These are phyloP conservation scores for Colletotrichum sp. DNA, from an alignment of 2,329 filamentous ascomycete species.

Conservation along the genomic window DNA sequence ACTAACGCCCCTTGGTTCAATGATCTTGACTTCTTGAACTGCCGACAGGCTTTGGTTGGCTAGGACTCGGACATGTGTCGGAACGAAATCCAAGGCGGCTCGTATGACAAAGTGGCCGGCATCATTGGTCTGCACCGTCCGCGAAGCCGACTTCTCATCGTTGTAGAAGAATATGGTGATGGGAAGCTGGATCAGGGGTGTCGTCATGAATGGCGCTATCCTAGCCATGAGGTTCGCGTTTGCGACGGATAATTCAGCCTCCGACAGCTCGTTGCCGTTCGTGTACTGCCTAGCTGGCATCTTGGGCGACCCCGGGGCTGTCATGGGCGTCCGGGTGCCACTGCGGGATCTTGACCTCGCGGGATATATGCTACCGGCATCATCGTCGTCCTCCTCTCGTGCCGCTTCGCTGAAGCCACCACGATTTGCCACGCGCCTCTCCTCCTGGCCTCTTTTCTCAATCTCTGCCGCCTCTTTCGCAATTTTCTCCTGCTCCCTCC, in stretches of 20 bases:
- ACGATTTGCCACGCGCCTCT: slow-evolving; percentile 72
- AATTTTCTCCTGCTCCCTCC: slow-evolving; percentile 68
- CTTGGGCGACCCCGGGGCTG: slow-evolving; percentile 48
- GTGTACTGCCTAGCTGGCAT: slow-evolving; percentile 42
- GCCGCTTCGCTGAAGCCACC: slow-evolving; percentile 78
- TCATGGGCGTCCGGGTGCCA: slow-evolving; percentile 41
- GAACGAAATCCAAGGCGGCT: slow-evolving; percentile 85
- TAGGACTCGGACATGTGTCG: slow-evolving; percentile 86
- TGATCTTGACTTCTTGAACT: slow-evolving; percentile 78
- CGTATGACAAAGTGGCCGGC: slow-evolving; percentile 86
- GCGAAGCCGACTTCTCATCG: slow-evolving; percentile 78
- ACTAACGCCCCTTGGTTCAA: slow-evolving; percentile 81
- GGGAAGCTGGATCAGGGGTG: slow-evolving; percentile 75
- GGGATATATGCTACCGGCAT: slow-evolving; percentile 35
- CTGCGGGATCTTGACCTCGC: slow-evolving; percentile 29
- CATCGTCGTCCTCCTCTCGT: slow-evolving; percentile 47
- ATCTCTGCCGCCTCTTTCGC: slow-evolving; percentile 79
- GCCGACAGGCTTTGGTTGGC: slow-evolving; percentile 86
- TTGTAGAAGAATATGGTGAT: slow-evolving; percentile 98
- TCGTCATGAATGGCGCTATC: slow-evolving; percentile 88
- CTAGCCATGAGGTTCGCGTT: slow-evolving; percentile 90
- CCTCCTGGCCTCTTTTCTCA: slow-evolving; percentile 71
- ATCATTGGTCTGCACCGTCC: slow-evolving; percentile 84
- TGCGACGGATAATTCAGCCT: slow-evolving; percentile 77
- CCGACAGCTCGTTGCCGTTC: slow-evolving; percentile 66